These are phyloP conservation scores for Tulasnella sp. DNA, from an alignment of 768 basidiomycete genomes.

Conservation along the genomic window DNA sequence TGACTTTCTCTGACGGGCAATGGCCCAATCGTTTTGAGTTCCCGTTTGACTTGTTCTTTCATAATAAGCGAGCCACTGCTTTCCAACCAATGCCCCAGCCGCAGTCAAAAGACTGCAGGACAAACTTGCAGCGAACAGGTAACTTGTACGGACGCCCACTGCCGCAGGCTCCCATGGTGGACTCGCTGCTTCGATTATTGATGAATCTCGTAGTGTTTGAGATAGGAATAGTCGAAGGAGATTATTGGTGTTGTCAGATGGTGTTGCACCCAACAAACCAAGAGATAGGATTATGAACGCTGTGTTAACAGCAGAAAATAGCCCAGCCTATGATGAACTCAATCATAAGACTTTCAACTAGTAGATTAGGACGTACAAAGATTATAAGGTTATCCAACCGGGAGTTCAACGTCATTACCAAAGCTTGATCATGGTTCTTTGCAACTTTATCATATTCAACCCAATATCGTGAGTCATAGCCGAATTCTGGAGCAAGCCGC, in stretches of 20 bases:
- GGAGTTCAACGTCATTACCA: neutral
- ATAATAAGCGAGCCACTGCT: conserved; percentile 3
- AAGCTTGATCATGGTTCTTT: neutral
- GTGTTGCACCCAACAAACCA: neutral
- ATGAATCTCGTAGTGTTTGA: neutral
- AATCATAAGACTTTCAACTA: too few relatives aligned
- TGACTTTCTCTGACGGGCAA: neutral
- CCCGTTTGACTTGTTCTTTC: neutral
- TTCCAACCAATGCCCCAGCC: neutral
- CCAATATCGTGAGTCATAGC: too few relatives aligned
- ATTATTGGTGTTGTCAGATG: neutral
- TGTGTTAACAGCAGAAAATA: neutral
- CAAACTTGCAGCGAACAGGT: neutral
- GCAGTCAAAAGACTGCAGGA: neutral
- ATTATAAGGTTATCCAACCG: neutral
- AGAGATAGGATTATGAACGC: neutral
- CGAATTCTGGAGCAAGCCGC: too few relatives aligned
- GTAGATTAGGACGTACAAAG: neutral
- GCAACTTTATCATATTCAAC: neutral
- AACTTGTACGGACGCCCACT: neutral
- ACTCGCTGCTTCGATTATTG: neutral
- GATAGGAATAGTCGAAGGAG: neutral
- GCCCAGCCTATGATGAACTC: neutral
- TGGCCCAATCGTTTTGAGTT: neutral
- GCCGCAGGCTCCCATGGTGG: neutral